These are phyloP conservation scores for Kluyveromyces wickerhamii DNA, from an alignment of 805 yeast species.

Conservation along the genomic window DNA sequence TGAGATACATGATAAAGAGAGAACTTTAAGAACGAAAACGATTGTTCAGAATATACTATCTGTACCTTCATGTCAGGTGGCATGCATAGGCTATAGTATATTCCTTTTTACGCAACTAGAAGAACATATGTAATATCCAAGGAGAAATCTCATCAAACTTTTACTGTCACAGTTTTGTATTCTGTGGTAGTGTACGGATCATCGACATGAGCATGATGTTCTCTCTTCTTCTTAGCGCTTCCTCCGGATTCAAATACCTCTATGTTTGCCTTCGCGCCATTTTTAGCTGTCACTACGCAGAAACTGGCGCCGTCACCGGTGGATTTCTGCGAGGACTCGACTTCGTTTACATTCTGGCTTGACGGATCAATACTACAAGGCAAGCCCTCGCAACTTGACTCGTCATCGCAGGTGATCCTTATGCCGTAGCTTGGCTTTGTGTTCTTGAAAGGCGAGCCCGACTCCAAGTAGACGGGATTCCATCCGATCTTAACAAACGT, in stretches of 20 bases:
- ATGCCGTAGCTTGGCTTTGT: constrained; percentile 61
- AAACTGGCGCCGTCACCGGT: constrained; percentile 62
- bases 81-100: too few species aligned
- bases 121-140: too few species aligned
- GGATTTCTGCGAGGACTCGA: constrained; percentile 34
- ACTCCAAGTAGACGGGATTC: constrained; percentile 79
- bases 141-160: not conserved
- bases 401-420: constrained; percentile 64
- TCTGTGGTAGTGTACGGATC: constrained; percentile 7
- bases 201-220: constrained; percentile 7
- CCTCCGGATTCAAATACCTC: constrained; percentile 50
- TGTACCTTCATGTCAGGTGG: too few species aligned
- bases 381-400: constrained; percentile 60
- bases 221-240: constrained; percentile 9
- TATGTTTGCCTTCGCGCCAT: constrained; percentile 55
- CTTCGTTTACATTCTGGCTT: constrained; percentile 48
- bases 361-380: constrained; percentile 80
- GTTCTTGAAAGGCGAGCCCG: constrained; percentile 43
- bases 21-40: too few species aligned
- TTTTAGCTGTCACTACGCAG: constrained; percentile 75
- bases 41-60: too few species aligned
- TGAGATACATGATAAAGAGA: too few species aligned
- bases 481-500: constrained; percentile 83
- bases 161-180: constrained; percentile 8
- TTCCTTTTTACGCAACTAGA: too few species aligned